Base-by-base conservation (phyloP, 2,329 filamentous ascomycete species). In the Alternaria panax region DNA sequence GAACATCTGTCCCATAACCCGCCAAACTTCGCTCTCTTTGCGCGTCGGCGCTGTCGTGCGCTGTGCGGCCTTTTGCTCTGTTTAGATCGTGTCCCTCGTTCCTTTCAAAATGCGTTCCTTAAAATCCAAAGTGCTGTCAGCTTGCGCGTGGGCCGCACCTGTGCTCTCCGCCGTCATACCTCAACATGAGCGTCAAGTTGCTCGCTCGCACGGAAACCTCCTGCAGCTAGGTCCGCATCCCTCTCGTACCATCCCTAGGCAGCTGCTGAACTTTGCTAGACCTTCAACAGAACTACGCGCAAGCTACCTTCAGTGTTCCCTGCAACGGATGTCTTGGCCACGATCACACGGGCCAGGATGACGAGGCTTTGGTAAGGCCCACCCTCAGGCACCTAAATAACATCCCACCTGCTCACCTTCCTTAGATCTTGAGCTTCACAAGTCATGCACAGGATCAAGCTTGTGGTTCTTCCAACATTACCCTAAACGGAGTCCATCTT, bases 241-340 rank as follows among this genome's bases (percentile, higher is more conserved):
- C 55, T 60, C 63, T 68, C 72, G 73, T 63, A 60, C 51, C 11
- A 66, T 70, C 56, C 27, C 62, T 63, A 76, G 71, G 74, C 75
- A 74, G 48, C 73, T 73, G 64, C 73, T 77, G 62, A 75, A 56
- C 40, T 9, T 41, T 27, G 55, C n/a, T 54, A 78, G 75, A 76
- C 53, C 54, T 72, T 54, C 74, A 73, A 47, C 68, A 75, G 50
- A 69, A 66, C 55, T 75, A 76, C 70, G 74, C 74, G 52, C 71
- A 78, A 73, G 79, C 79, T 58, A 80, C 75, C 50, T 81, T 82
- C 74, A 73, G 70, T 51, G 70, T 82, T 38, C 76, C 80, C 34
- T 80, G 78, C 71, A 65, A 60, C 55, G 73, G 75, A 59, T 81
- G 78, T 79, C 79, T 79, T 78, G 74, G 78, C 78, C 60, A 59